Base-by-base conservation (phyloP, 148 eudicot species). In the Arbutus unedo region DNA sequence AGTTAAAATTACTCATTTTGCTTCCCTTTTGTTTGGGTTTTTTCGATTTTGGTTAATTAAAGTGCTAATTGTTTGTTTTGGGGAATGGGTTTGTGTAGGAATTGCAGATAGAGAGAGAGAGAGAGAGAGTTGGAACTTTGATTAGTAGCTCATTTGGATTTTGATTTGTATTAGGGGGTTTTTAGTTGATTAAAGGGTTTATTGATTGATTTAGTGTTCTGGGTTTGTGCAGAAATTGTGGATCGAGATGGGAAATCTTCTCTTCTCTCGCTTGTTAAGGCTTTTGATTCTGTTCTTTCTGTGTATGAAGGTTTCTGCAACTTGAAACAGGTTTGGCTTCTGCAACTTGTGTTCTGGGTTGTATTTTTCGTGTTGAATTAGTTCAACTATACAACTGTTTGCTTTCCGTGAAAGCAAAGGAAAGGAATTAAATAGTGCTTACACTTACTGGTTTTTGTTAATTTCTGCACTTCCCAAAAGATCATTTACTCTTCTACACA, bases 291-390 rank as follows among this genome's bases (percentile, higher is more conserved):
- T 38, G 85, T 95, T 81, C 89, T 95, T 82, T 90, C 90, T 21
- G 95, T 93, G 23, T 94, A 93, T 83, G 95, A 96, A 89, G 98
- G 95, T 14, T 96, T 96, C 86, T 93, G 98, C 86, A 93, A 91
- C 88, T 88, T 95, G 43, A 95, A 92, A 83, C 98, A 95, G 96
- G 98, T 95, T 44, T 2, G 76, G 54, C 6, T 72, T 56, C 73
- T 19, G 11, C 15, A 10, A 6, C n/a, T 76, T 50, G 4, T 5
- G 10, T 5, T 31, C 77, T 54, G 23, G 5, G 49, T 71, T 81
- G 71, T 70, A 5, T 2, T 14, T 45, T 59, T 25, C 18, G 7
- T 43, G 38, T 50, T 49, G 8, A 23, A 25, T 67, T 49, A 16
- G 25, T 66, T 80, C 53, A 67, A 31, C 23, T 64, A 48, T 31